Percentiles rank a stretch among this genome's conserved stretches.
These are phyloP conservation scores for Xylaria longipes DNA, from an alignment of 495 filamentous ascomycete species.

Conservation along the genomic window DNA sequence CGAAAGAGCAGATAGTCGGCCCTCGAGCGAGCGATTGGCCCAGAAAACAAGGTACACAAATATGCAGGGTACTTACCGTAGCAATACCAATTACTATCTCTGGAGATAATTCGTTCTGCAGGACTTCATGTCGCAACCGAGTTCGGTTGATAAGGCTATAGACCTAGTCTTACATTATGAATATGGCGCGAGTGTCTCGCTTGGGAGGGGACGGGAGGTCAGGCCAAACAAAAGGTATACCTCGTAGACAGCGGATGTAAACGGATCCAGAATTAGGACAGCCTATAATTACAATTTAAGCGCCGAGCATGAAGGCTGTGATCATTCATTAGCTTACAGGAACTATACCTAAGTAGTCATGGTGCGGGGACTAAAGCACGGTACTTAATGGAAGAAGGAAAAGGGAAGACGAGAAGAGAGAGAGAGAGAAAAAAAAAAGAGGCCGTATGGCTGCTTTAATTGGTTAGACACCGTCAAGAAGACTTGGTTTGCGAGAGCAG, in stretches of 20 bases:
- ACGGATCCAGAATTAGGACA: conserved; percentile 1
- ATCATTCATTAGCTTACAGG: not conserved
- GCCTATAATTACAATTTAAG: conserved; percentile 25
- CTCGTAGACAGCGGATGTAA: not conserved
- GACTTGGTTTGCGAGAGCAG: conserved; percentile 1
- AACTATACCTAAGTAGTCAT: conserved; percentile 9
- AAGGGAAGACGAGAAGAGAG: conserved; percentile 9
- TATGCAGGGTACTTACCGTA: not conserved
- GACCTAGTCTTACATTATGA: not conserved
- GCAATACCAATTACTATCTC: not conserved
- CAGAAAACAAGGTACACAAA: not conserved
- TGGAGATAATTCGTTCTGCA: not conserved
- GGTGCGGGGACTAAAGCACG: conserved; percentile 11
- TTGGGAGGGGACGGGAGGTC: not conserved
- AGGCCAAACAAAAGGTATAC: not conserved
- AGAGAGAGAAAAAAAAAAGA: too few relatives aligned
- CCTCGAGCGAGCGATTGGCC: not conserved
- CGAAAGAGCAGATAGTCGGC: not conserved
- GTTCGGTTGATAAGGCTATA: not conserved
- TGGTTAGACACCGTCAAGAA: not conserved
- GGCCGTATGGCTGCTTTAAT: not conserved
- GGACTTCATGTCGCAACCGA: not conserved
- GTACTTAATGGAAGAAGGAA: not conserved
- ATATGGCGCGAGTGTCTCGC: not conserved
- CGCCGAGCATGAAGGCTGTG: conserved; percentile 22